phyloP scores from a whole-genome alignment of 169 alveolate species.

The Babesia ovis region DNA sequence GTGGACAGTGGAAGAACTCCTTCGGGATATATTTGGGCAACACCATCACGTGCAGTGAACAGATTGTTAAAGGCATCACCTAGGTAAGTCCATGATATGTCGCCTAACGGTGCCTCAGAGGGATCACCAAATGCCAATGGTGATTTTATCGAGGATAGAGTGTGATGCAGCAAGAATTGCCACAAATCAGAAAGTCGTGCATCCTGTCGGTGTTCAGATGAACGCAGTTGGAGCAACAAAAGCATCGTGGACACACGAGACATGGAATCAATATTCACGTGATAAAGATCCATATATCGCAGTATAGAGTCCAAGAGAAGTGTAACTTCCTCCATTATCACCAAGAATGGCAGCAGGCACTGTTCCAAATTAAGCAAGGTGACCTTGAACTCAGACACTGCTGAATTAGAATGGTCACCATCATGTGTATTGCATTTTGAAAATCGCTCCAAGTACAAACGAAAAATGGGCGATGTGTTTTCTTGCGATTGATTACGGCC shows the following conservation, averaged over 20 bases:
- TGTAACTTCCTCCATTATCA: conserved; percentile 11
- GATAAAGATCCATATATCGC: not conserved
- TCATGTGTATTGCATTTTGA: not conserved
- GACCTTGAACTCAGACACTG: conserved; percentile 25
- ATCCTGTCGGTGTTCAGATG: conserved; percentile 19
- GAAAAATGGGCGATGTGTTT: not conserved
- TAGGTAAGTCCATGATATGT: conserved; percentile 13
- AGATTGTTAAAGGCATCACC: conserved; percentile 1
- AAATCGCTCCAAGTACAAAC: not conserved
- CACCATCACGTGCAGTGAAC: not conserved
- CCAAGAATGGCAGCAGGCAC: conserved; percentile 23
- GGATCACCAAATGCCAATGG: not conserved
- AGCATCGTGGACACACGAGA: conserved; percentile 5
- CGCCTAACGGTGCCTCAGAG: not conserved
- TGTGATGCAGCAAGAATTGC: conserved; percentile 12
- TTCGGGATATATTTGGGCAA: not conserved
- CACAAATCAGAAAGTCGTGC: not conserved
- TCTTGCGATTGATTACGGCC: not conserved
- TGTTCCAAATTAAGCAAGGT: conserved; percentile 18
- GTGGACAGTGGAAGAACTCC: not conserved
- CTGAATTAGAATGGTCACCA: not conserved
- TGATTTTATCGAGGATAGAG: not conserved
- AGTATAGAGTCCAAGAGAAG: conserved; percentile 11
- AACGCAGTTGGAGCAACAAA: conserved; percentile 12
- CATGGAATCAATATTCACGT: not conserved